Percentiles rank a stretch among this genome's conserved stretches.
These are phyloP conservation scores for Aspergillus costaricaensis DNA, from an alignment of 2,329 filamentous ascomycete species.

Conservation along the genomic window DNA sequence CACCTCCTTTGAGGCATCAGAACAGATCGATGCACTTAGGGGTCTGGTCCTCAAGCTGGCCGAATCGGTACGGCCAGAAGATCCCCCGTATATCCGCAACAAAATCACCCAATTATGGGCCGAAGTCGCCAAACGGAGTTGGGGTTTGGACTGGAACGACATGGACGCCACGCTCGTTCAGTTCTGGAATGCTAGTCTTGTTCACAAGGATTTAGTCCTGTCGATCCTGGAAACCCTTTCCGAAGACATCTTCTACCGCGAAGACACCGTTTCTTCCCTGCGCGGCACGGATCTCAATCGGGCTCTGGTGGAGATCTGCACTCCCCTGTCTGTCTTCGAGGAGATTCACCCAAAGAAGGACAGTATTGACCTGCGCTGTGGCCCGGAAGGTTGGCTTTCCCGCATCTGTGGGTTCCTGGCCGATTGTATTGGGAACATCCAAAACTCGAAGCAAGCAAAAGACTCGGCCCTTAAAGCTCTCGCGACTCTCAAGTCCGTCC, in stretches of 20 bases:
- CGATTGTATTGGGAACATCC: constrained; percentile 69
- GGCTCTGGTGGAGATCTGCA: constrained; percentile 91
- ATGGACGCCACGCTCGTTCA: constrained; percentile 85
- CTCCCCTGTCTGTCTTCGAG: constrained; percentile 71
- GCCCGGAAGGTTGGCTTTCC: constrained; percentile 82
- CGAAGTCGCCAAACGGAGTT: constrained; percentile 88
- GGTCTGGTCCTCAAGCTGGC: constrained; percentile 79
- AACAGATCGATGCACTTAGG: constrained; percentile 69
- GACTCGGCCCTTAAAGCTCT: constrained; percentile 74
- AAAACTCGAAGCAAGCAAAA: constrained; percentile 67
- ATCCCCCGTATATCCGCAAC: constrained; percentile 83
- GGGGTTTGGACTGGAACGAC: constrained; percentile 89
- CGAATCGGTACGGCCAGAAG: constrained; percentile 67
- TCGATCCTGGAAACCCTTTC: constrained; percentile 87
- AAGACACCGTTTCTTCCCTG: constrained; percentile 81
- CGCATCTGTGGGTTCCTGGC: constrained; percentile 73
- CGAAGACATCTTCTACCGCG: constrained; percentile 89
- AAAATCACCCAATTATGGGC: constrained; percentile 95
- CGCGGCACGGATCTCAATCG: constrained; percentile 83
- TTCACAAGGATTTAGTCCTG: constrained; percentile 83
- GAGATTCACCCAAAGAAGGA: constrained; percentile 77
- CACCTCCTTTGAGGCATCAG: constrained; percentile 69
- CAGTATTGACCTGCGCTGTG: constrained; percentile 69
- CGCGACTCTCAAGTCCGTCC: constrained; percentile 72
- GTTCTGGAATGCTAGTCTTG: constrained; percentile 68